Base-by-base conservation (phyloP, 2,329 filamentous ascomycete species). In the Alternaria solani region DNA sequence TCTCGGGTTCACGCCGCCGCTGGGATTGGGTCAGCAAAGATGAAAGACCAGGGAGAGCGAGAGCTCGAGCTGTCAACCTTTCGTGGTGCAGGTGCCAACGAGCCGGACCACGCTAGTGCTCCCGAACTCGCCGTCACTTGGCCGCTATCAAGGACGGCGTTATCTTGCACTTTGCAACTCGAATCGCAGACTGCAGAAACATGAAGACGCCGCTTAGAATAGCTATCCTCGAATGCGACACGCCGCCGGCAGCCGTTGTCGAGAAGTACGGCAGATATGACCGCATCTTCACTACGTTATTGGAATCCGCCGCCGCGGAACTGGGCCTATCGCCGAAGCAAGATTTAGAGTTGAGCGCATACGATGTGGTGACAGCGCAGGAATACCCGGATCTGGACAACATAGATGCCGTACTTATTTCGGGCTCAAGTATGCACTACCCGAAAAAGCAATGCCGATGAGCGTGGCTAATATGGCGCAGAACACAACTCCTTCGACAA, bases 201-300 rank as follows among this genome's bases (percentile, higher is more conserved):
- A 79, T 80, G 76, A 78, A 75, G 62, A 72, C 75, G 6, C 75
- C 78, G 30, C 81, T 94, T 67, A 90, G 91, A 57, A 90, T 97
- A 79, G 93, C 94, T 47, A 86, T 98, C 69, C 88, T 98, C 68
- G 92, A 97, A 83, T 90, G 91, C 82, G 94, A 97, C 80, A 91
- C 87, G 1, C 93, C 93, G 1, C 83, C 91, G 51, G 85, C 88
- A 1, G 79, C 85, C 43, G 87, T 90, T 38, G 81, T 86, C 55
- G 84, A 84, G 56, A 87, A 87, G 70, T 93, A 91, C 78, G 87
- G 88, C 52, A 84, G 85, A 61, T 97, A 97, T 80, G 87, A 88
- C 63, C 89, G 88, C 63, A 85, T 85, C 43, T 83, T 89, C 69
- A 80, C 82, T 61, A 80, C 80, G 18, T 79, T 84, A 41, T 81